These are phyloP conservation scores for Beauveria varroae DNA, from an alignment of 2,329 filamentous ascomycete genomes.

Conservation along the genomic window DNA sequence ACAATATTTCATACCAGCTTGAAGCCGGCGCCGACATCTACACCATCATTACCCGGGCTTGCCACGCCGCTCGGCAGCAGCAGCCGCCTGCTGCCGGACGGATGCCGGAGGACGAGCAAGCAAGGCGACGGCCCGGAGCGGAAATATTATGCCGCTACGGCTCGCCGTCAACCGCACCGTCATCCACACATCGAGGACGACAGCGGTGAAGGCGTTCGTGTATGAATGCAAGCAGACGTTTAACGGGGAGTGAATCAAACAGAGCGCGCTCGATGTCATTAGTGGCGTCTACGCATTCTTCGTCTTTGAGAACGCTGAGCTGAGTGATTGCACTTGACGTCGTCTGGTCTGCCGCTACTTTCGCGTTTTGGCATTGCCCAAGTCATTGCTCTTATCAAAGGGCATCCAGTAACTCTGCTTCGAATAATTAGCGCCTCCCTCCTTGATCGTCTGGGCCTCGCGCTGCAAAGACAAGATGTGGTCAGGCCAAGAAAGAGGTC, in stretches of 20 bases:
- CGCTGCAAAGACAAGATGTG: constrained; percentile 32
- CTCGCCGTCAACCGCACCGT: constrained; percentile 28
- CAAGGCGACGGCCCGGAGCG: constrained; percentile 40
- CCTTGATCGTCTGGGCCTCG: constrained; percentile 64
- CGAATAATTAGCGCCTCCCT: constrained; percentile 39
- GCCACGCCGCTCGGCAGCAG: constrained; percentile 15
- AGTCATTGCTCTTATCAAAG: constrained; percentile 43
- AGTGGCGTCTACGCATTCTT: constrained; percentile 14
- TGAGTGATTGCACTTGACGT: constrained; percentile 21
- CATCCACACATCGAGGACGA: constrained; percentile 14
- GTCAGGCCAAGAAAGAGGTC: background rate
- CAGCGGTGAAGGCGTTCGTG: background rate
- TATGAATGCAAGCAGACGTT: constrained; percentile 15
- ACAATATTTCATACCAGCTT: constrained; percentile 18
- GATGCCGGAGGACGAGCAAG: constrained; percentile 23
- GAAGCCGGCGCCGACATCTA: constrained; percentile 19
- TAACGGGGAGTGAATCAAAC: background rate
- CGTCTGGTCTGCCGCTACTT: constrained; percentile 28
- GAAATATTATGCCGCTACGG: constrained; percentile 20
- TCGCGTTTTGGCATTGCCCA: constrained; percentile 26
- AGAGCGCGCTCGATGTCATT: background rate
- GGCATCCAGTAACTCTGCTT: constrained; percentile 44
- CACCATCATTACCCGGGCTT: constrained; percentile 18
- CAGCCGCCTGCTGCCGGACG: constrained; percentile 13
- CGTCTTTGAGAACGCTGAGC: constrained; percentile 18